These are phyloP conservation scores for Cryptomeria japonica DNA, from an alignment of 75 land plant genomes.

Conservation along the genomic window DNA sequence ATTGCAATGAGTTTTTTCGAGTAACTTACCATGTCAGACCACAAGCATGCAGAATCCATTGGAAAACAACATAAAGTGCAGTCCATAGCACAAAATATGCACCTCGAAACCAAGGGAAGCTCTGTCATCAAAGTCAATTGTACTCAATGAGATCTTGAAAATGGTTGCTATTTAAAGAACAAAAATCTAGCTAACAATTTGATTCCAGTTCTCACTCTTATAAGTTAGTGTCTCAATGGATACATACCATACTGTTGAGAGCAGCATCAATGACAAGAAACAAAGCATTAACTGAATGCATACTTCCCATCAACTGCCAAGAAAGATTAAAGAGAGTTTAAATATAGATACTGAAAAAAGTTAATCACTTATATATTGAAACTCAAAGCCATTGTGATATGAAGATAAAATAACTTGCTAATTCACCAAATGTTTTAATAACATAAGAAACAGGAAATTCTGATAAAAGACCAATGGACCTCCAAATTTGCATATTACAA, in stretches of 20 bases:
- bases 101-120: constrained; percentile 72
- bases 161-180: not conserved
- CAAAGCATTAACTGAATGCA: constrained; percentile 71
- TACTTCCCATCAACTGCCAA: constrained; percentile 68
- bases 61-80: constrained; percentile 66
- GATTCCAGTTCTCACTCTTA: not conserved
- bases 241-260: constrained; percentile 67
- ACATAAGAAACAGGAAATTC: not conserved
- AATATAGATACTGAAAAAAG: not conserved
- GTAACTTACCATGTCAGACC: constrained; percentile 61
- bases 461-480: not conserved
- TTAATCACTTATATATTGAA: not conserved
- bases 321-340: not conserved
- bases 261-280: constrained; percentile 59
- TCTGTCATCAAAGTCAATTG: constrained; percentile 26
- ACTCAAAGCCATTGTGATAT: not conserved
- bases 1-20: not conserved
- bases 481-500: not conserved
- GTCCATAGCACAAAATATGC: constrained; percentile 85
- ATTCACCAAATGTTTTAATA: not conserved
- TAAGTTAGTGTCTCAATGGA: not conserved
- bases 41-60: constrained; percentile 77
- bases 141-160: not conserved
- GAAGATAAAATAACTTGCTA: not conserved
- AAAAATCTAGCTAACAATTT: not conserved